Evolutionary conservation across 164 flowering plant species (phyloP), one percentile per base, ranked within the genome.

Genomic region (Santalum album): DNA sequence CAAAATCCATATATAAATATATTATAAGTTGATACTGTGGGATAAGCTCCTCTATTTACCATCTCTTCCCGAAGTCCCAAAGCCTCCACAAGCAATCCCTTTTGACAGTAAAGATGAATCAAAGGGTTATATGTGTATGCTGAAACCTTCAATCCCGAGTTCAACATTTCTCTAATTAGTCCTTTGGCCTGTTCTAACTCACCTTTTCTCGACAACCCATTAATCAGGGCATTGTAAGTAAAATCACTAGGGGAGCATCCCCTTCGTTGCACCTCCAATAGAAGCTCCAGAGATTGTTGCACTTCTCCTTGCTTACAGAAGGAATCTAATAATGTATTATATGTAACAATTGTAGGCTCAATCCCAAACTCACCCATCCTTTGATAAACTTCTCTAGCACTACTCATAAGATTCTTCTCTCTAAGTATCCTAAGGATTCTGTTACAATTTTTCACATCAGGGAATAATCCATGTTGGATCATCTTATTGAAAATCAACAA

Each of bases 361-460:
- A 86, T 69, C 32, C 85, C 82, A 53, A 46, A 64, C 49, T 65
- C 59, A 10, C 38, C 62, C 91, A 84, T 87, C 54, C 42, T 45
- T 16, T 50, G 49, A 64, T 78, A 80, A 25, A 84, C 69, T 32
- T 84, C 77, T 52, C 57, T 68, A 0, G 71, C 86, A 66, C 63
- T 65, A 7, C 0, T 34, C 27, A 56, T 49, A 10, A 76, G 67
- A 35, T 60, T 20, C 12, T 56, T 61, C 64, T 84, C 75, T 50
- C 85, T 69, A 42, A 84, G 77, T 18, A 75, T 24, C 64, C 71
- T 68, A 24, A 86, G 77, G 44, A 86, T 60, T 52, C 80, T 82
- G 67, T 84, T 86, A 67, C 90, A 86, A 38, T 73, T 84, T 57
- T 57, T 74, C 65, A 84, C 83, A 67, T 82, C 72, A 0, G 90